Evolutionary conservation across 164 flowering plant species (phyloP), one percentile per base, ranked within the genome.

Genomic region (Macadamia integrifolia): DNA sequence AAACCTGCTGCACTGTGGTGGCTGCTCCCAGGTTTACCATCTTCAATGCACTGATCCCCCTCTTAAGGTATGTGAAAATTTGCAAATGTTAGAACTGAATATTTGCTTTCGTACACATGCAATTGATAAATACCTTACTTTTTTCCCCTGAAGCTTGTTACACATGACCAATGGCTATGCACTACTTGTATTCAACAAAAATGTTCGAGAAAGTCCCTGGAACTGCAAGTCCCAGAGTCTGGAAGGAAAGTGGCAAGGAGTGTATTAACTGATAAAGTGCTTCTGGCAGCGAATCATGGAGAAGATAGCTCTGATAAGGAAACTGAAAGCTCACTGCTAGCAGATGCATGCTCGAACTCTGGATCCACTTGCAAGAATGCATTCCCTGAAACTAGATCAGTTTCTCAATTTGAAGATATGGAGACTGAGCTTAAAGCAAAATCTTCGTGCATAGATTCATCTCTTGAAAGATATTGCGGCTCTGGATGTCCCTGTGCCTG

Each of bases 1-100:
- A 28, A 80, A 79, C 69, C 73, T 86, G 78, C 82, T 89, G 28
- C 84, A 84, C 69, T 89, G 94, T 72, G 84, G 85, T 75, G 66
- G 82, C 74, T 89, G 92, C 73, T 86, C 87, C 11, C 72, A 82
- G n/a, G 85, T 87, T 28, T 87, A 86, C 77, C 90, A 89, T 82
- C 80, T 86, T 15, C 81, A 87, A 66, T 87, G 95, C 79, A 84
- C 84, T 59, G 78, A 83, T 76, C 92, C 92, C 23, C 85, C 90
- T 50, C 81, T 85, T 62, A 80, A 89, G 95, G 92, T 88, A 75
- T 72, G 64, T 62, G 72, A 35, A 35, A 44, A 40, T 61, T 62
- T 61, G 53, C 28, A 42, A 14, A n/a, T 44, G 48, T 50, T 8
- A 30, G 55, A 61, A 13, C n/a, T 32, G 6, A 32, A 43, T 23